Evolutionary conservation across 805 yeast genomes (phyloP), one percentile per base, ranked within the genome.

Genomic region (Yarrowia sp.): DNA sequence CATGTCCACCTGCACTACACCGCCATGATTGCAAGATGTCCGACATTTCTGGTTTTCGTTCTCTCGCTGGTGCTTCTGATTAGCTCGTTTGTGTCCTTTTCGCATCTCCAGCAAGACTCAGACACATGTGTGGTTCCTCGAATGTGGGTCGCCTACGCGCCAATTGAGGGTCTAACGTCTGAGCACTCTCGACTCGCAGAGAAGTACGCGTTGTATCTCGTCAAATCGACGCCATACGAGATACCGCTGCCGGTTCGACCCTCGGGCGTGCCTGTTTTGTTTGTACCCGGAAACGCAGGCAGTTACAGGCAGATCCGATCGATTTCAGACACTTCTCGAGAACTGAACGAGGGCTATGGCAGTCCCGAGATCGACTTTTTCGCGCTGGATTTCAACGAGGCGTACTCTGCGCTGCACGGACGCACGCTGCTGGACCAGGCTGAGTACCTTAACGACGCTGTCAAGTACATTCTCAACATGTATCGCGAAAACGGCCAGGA

Each of bases 271-370:
- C 99, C 99, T 0, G 91, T 90, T 1, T 75, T 94, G 16, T 94
- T 94, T 72, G 87, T 94, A 38, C 99, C 99, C 0, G 99, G 99
- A 0, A 94, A 96, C 71, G 99, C 99, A 0, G 99, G 99, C 1
- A 86, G 94, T 63, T 91, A 84, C 72, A 81, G 84, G 66, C 99
- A 94, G 73, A 65, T 35, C 64, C 65, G 12, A 66, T 69, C 33
- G 67, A 58, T 58, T 4, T 27, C 42, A 3, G 62, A 10, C 27
- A 58, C 35, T 16, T 19, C 16, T 27, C 31, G n/a, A 6, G 53
- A 58, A 13, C 47, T 55, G 9, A 4, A 22, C 2, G 61, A 38
- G 4, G 70, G 60, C 68, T 71, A 33, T 64, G 68, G 36, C n/a
- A 31, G 19, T 16, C 63, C 42, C 5, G 58, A 55, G 18, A 76